These are phyloP conservation scores for Xylaria acuta DNA, from an alignment of 495 filamentous ascomycete genomes.

Conservation along the genomic window DNA sequence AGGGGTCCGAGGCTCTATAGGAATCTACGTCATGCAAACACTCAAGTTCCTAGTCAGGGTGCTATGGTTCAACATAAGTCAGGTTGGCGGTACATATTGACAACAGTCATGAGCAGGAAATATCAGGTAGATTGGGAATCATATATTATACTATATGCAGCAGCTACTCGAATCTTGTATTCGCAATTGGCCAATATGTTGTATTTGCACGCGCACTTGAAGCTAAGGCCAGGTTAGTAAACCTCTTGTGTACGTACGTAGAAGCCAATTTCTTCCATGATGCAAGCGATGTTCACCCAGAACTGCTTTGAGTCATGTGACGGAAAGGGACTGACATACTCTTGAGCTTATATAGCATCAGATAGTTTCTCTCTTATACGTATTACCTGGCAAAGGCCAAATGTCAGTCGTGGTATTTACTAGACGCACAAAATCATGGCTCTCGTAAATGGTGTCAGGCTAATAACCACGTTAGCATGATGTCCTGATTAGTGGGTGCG, in stretches of 20 bases:
- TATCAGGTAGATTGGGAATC: background rate
- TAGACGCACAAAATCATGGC: background rate
- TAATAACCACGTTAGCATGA: conserved; percentile 50
- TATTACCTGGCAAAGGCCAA: conserved; percentile 42
- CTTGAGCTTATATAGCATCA: background rate
- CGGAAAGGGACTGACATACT: background rate
- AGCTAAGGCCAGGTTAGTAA: background rate
- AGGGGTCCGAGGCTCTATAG: background rate
- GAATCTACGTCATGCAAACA: background rate
- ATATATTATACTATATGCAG: background rate
- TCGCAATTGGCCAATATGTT: background rate
- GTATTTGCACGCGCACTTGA: background rate
- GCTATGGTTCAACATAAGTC: background rate
- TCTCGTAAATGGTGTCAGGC: conserved; percentile 36
- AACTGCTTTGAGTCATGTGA: background rate
- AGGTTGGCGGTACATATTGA: background rate
- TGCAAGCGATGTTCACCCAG: no score
- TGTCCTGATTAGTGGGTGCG: background rate
- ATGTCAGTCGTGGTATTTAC: conserved; percentile 33
- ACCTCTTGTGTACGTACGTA: background rate
- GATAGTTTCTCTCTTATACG: conserved; percentile 1
- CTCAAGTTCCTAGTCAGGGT: background rate
- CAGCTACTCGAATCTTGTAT: background rate
- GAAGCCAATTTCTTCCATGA: background rate
- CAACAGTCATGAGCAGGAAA: background rate